Evolutionary conservation across 2,329 filamentous ascomycete species (phyloP).

Genomic region (Ophioceras dolichostomum): DNA sequence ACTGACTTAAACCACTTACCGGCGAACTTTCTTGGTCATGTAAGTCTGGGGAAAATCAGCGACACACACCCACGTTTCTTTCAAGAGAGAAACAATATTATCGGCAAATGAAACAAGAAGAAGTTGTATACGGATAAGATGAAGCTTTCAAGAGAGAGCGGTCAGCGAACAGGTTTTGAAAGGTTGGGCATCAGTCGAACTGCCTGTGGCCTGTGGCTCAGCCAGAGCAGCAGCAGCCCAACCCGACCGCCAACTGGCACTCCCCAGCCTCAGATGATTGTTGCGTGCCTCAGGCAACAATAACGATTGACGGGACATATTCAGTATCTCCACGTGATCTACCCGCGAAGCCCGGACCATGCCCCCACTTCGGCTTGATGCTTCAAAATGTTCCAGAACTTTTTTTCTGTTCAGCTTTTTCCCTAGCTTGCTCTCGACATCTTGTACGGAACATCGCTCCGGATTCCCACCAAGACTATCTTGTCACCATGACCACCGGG

Average conservation of each 20-base stretch:
- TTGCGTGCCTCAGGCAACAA: conserved; percentile 5
- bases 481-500: conserved; percentile 13
- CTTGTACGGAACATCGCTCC: too few species aligned
- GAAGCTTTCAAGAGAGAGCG: conserved; percentile 15
- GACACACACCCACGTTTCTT: not conserved
- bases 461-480: too few species aligned
- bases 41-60: not conserved
- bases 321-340: too few species aligned
- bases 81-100: not conserved
- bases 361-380: too few species aligned
- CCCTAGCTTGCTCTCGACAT: too few species aligned
- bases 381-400: not conserved
- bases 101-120: not conserved
- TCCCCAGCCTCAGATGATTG: conserved; percentile 3
- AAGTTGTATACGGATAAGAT: not conserved
- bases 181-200: conserved; percentile 20
- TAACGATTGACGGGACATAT: too few species aligned
- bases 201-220: conserved; percentile 2
- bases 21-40: not conserved
- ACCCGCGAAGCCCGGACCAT: too few species aligned
- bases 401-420: conserved; percentile 1
- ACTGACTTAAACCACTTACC: not conserved
- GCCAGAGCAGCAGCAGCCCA: conserved; percentile 3
- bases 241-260: conserved; percentile 9
- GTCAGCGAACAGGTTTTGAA: conserved; percentile 14